Evolutionary conservation across 2,329 filamentous ascomycete genomes (phyloP).

Genomic region (Ascochyta clinopodiicola): DNA sequence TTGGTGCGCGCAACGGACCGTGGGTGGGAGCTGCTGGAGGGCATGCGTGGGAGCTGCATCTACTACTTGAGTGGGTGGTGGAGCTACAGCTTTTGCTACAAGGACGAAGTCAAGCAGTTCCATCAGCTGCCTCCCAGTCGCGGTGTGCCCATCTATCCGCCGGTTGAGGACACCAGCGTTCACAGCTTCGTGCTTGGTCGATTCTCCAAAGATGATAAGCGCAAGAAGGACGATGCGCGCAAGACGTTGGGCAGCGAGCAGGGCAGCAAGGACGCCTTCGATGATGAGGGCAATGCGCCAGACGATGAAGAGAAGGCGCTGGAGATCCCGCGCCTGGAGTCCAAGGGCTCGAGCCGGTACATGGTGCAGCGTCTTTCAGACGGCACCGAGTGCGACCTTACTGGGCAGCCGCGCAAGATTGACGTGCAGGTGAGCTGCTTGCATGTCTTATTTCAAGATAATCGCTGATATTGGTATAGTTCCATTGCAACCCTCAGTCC

Average conservation of each 20-base stretch:
- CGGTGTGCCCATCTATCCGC: conserved; percentile 71
- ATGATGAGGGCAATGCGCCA: conserved; percentile 36
- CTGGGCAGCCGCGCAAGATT: conserved; percentile 78
- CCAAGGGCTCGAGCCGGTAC: conserved; percentile 84
- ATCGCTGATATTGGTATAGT: conserved; percentile 48
- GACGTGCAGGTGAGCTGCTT: conserved; percentile 69
- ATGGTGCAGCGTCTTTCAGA: conserved; percentile 81
- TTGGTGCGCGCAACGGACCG: conserved; percentile 76
- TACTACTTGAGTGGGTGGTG: conserved; percentile 91
- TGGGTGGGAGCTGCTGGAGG: conserved; percentile 80
- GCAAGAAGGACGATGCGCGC: conserved; percentile 29
- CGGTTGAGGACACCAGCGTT: conserved; percentile 76
- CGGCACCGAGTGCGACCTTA: conserved; percentile 86
- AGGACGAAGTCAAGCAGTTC: conserved; percentile 85
- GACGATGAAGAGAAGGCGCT: conserved; percentile 35
- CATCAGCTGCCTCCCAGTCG: conserved; percentile 78
- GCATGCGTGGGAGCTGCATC: conserved; percentile 80
- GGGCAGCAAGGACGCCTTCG: conserved; percentile 37
- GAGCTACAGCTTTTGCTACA: conserved; percentile 95
- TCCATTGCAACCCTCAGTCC: conserved; percentile 78
- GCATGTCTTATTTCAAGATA: conserved; percentile 9
- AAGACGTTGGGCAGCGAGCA: conserved; percentile 37
- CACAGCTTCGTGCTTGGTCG: conserved; percentile 79
- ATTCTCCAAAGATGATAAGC: conserved; percentile 49
- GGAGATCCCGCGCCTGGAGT: conserved; percentile 70